These are phyloP conservation scores for Candida silvatica DNA, from an alignment of 805 yeast species.

Conservation along the genomic window DNA sequence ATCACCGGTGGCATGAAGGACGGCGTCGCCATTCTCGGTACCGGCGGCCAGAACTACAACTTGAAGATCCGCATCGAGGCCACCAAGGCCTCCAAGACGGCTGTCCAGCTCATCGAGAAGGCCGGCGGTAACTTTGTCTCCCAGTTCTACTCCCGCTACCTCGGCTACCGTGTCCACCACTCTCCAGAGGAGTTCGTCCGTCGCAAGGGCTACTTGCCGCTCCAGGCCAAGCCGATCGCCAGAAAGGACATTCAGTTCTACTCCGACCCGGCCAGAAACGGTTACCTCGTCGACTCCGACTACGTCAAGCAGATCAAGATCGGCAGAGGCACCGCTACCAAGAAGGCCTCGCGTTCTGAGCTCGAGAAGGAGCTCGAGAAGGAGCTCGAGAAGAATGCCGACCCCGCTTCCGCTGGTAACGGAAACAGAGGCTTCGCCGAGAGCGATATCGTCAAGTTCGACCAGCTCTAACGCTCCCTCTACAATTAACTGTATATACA, in stretches of 20 bases:
- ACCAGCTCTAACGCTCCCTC: slow-evolving; percentile 13
- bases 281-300: slow-evolving; percentile 46
- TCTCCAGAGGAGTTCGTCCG: slow-evolving; percentile 61
- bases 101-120: slow-evolving; percentile 63
- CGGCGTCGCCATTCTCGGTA: slow-evolving; percentile 78
- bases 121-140: slow-evolving; percentile 72
- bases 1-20: slow-evolving; percentile 62
- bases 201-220: slow-evolving; percentile 73
- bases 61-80: slow-evolving; percentile 74
- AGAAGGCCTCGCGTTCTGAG: slow-evolving; percentile 2
- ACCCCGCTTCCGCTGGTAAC: too few species aligned
- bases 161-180: slow-evolving; percentile 68
- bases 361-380: slow-evolving; percentile 2
- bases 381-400: slow-evolving; percentile 4
- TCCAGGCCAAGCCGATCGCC: slow-evolving; percentile 78
- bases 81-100: slow-evolving; percentile 66
- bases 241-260: slow-evolving; percentile 76
- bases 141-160: slow-evolving; percentile 49
- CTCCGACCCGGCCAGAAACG: slow-evolving; percentile 61
- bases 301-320: slow-evolving; percentile 26
- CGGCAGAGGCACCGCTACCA: slow-evolving; percentile 10
- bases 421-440: slow-evolving; percentile 11
- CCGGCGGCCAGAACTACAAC: slow-evolving; percentile 41
- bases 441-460: slow-evolving; percentile 16
- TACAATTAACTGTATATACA: not conserved